Evolutionary conservation across 2,329 filamentous ascomycete genomes (phyloP), one percentile per base, ranked within the genome.

Genomic region (Aspergillus novofumigatus): DNA sequence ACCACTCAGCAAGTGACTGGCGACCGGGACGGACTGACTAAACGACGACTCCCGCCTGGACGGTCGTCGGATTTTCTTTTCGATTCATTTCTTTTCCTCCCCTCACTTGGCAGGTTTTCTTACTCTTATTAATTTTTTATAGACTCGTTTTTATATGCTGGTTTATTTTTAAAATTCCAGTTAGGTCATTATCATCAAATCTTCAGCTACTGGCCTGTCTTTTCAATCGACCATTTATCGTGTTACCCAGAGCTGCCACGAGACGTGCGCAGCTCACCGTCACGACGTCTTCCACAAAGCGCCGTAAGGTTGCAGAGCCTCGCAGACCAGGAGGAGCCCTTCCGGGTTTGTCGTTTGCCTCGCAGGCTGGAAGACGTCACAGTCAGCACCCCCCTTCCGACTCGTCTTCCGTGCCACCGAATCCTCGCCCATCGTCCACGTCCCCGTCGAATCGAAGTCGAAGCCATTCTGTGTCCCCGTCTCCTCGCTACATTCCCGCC

Each of bases 401-500:
- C 41, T 60, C 62, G 51, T 62, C 66, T 28, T 57, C 63, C 49
- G 58, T 56, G 61, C 60, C 65, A 66, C 66, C 55, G 23, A 48
- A 55, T 44, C 59, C 65, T 58, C 63, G 58, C 44, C 59, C 59
- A 29, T 65, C 62, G 17, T 66, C 67, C 29, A 50, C 62, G 28
- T 67, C 67, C 28, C 63, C 59, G 55, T 62, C 63, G 23, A 61
- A 60, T 53, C 66, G 65, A 58, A 66, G 62, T 56, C 63, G 62
- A 53, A 65, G 63, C 57, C 66, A 68, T 45, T 70, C 72, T 49
- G 57, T 62, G 42, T 70, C 72, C 32, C 65, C 65, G 55, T 68
- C 71, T 51, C 68, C 77, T 47, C 77, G 80, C 58, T 83, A 80
- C 68, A 75, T 85, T 55, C 82, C 82, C 59, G 78, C 81, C 54